Percentiles rank a stretch among this genome's conserved stretches.
Conservation (phyloP, 2,329 filamentous ascomycete species). For the Fusarium torreyae region DNA sequence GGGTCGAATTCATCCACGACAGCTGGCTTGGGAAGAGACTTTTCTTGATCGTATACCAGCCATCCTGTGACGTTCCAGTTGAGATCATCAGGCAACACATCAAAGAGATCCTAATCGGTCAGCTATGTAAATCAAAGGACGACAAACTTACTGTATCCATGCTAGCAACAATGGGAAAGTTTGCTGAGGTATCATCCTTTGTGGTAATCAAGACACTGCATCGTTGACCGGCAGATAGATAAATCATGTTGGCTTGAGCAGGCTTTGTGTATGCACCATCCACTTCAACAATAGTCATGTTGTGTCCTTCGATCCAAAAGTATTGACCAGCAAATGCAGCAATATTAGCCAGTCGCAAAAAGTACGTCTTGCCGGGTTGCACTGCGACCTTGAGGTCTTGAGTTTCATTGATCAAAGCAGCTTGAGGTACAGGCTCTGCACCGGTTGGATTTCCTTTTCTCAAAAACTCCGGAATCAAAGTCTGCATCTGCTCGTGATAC, state of each 20-base stretch:
- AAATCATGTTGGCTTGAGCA: conserved; percentile 72
- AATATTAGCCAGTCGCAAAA: conserved; percentile 69
- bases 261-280: conserved; percentile 79
- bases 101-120: conserved; percentile 71
- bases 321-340: conserved; percentile 79
- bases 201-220: conserved; percentile 74
- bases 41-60: conserved; percentile 69
- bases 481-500: conserved; percentile 74
- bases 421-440: conserved; percentile 76
- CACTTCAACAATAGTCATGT: conserved; percentile 79
- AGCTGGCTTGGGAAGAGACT: conserved; percentile 65
- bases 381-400: conserved; percentile 72
- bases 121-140: background rate
- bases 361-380: conserved; percentile 72
- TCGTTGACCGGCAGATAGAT: conserved; percentile 77
- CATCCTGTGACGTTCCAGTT: conserved; percentile 79
- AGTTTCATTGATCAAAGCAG: conserved; percentile 80
- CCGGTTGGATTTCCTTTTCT: conserved; percentile 69
- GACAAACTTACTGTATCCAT: conserved; percentile 73
- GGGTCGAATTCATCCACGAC: conserved; percentile 73
- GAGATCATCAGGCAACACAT: conserved; percentile 74
- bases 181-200: conserved; percentile 70
- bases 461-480: conserved; percentile 65
- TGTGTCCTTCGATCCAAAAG: conserved; percentile 77
- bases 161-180: conserved; percentile 77